A percentile compares a stretch with the other conserved stretches of the same genome.
phyloP scores from a whole-genome alignment of 768 basidiomycete genomes.

The Amylocystis lapponica region DNA sequence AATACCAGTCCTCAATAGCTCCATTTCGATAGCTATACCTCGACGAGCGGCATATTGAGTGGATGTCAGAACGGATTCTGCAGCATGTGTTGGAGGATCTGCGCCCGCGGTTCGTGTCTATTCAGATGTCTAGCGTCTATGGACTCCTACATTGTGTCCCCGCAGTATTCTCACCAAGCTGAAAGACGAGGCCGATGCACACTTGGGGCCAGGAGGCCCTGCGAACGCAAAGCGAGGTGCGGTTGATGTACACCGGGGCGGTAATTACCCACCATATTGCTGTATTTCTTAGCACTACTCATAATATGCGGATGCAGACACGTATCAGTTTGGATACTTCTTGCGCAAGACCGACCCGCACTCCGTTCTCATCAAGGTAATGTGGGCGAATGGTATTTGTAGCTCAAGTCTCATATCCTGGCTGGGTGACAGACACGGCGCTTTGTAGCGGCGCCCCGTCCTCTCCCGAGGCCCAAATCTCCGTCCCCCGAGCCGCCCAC shows the following conservation, averaged over 20 bases:
- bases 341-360: conserved; percentile 78
- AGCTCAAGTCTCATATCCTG: background rate
- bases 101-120: conserved; percentile 52
- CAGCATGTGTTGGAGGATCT: conserved; percentile 80
- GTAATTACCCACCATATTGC: conserved; percentile 32
- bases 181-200: conserved; percentile 47
- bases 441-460: conserved; percentile 31
- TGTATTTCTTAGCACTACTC: background rate
- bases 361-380: conserved; percentile 79
- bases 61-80: conserved; percentile 84
- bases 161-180: conserved; percentile 63
- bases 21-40: conserved; percentile 71
- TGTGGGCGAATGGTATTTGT: conserved; percentile 21
- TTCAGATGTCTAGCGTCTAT: conserved; percentile 1
- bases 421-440: conserved; percentile 31
- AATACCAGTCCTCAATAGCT: conserved; percentile 5
- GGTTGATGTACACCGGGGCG: conserved; percentile 82
- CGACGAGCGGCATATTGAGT: conserved; percentile 80
- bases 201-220: conserved; percentile 35
- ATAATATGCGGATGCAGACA: conserved; percentile 41
- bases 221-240: conserved; percentile 55
- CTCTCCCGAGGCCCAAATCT: conserved; percentile 15
- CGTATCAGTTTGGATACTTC: conserved; percentile 90
- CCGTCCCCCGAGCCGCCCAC: conserved; percentile 2
- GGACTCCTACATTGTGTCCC: background rate